Base-by-base conservation (phyloP, 2,329 filamentous ascomycete genomes). In the Botrytis porri region DNA sequence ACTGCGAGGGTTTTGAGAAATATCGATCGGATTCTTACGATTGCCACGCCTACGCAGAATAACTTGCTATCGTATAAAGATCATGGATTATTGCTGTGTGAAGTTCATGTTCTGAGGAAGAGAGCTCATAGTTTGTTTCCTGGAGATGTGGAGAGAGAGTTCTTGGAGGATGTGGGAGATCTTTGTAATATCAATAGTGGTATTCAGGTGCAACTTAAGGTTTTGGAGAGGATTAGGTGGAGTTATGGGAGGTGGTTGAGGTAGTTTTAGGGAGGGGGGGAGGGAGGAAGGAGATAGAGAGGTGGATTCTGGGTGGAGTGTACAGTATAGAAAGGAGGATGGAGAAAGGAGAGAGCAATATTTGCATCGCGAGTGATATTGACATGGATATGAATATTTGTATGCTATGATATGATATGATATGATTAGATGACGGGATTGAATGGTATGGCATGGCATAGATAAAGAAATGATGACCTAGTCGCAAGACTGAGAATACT, bases 1-100 rank as follows among this genome's bases (percentile, higher is more conserved):
- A 90, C 93, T 75, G 84, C 95, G 51, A 89, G 94, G 74, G 89
- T 95, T 54, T 85, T 98, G 75, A 90, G 95, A 75, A 97, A 96
- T 81, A 93, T 97, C 76, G 93, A 97, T 82, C 92, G 95, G 69
- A 92, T 93, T 75, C 84, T 95, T 65, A 89, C 88, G 18, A 87
- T 89, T 76, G 90, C 91, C 6, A 86, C 86, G n/a, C 88, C 91
- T 0, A 90, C 89, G 16, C 87, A 92, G 74, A 92, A 91, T 79
- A 93, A 88, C 14, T 88, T 95, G 75, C 85, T 98, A 66, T 91
- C 92, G 2, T 98, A 97, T 85, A 97, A 95, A 82, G 94, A 98
- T 78, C 94, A 97, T 78, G 96, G 96, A 1, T 84, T 98, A 74
- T 84, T 99, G 60, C 86, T 99, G 7, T 97, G 94, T 81, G 95